Base-by-base conservation (phyloP, 1,284 basidiomycete genomes). In the Albatrellus sp. region DNA sequence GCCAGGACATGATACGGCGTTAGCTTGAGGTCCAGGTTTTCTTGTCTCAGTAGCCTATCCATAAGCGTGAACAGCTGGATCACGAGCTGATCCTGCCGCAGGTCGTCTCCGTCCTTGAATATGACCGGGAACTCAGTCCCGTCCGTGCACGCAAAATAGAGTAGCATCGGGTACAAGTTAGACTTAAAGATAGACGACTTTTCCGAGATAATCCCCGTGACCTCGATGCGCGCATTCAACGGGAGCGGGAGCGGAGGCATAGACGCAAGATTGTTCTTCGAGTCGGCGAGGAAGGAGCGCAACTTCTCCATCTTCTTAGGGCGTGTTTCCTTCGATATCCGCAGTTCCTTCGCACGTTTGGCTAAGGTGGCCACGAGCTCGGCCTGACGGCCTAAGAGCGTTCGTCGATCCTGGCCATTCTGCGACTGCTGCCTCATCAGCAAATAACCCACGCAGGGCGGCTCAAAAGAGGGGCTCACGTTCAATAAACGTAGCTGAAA, bases 61-160 rank as follows among this genome's bases (percentile, higher is more conserved):
- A 98, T 98, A 20, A 98, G 75, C 3, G 91, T 96, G 63, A 98
- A 94, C 8, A 98, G 73, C 61, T 98, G 94, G 44, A 98, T 88
- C 19, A 98, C 93, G 29, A 98, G 77, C 61, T 98, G 94, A 59
- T 98, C 94, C 61, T 98, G 96, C 16, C 94, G 81, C 70, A 98
- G 80, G 59, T 99, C 96, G 59, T 99, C 96, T 5, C 96, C 96
- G 53, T 97, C 93, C 63, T 99, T 98, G 73, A 98, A 98, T 51
- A 99, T 98, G 41, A 97, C 75, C 0, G 92, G 87, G 60, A 89
- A 98, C 57, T 91, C 84, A 31, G 72, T 70, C 5, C 81, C 75
- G 50, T 83, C 74, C 35, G 77, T 64, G 50, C 84, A 84, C 57
- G 90, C 81, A 60, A 98, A 94, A 63, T 88, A 90, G 10, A 99